A percentile compares a stretch with the other conserved stretches of the same genome.
These are phyloP conservation scores for Chenopodium quinoa DNA, from an alignment of 148 eudicot species.

Conservation along the genomic window DNA sequence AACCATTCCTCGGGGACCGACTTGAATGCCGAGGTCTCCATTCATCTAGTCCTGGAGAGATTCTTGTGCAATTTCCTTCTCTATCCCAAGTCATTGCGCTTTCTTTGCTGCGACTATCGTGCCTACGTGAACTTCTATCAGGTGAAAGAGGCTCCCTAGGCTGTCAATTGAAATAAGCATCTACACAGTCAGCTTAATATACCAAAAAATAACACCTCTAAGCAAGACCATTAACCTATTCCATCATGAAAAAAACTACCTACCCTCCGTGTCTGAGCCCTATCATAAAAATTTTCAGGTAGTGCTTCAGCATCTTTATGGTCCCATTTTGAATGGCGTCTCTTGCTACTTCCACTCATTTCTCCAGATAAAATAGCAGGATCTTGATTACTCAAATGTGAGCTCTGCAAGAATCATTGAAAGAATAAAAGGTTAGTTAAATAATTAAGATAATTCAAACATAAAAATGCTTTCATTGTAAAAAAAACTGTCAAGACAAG, in stretches of 20 bases:
- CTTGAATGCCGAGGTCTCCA: slow-evolving; percentile 35
- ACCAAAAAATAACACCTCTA: slow-evolving; percentile 1
- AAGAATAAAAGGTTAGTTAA: background rate
- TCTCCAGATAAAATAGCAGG: slow-evolving; percentile 23
- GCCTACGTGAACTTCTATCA: slow-evolving; percentile 29
- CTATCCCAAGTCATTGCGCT: slow-evolving; percentile 28
- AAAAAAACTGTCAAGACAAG: too few species aligned
- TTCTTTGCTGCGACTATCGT: slow-evolving; percentile 33
- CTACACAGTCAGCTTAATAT: background rate
- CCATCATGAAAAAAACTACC: background rate
- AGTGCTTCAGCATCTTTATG: slow-evolving; percentile 34
- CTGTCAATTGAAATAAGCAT: slow-evolving; percentile 20
- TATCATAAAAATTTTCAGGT: slow-evolving; percentile 29
- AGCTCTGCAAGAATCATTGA: slow-evolving; percentile 15
- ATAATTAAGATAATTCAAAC: background rate
- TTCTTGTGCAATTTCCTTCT: slow-evolving; percentile 32
- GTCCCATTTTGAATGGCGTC: slow-evolving; percentile 54
- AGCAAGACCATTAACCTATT: slow-evolving; percentile 1
- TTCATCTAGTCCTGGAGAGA: slow-evolving; percentile 51
- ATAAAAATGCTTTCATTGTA: background rate
- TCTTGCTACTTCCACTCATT: slow-evolving; percentile 61
- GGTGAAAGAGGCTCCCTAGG: slow-evolving; percentile 33
- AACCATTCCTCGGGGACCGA: slow-evolving; percentile 35
- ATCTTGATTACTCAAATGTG: slow-evolving; percentile 12
- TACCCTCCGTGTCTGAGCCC: slow-evolving; percentile 32